A percentile compares a stretch with the other conserved stretches of the same genome.
These are phyloP conservation scores for Bruguiera hainesii DNA, from an alignment of 441 rosid genomes.

Conservation along the genomic window DNA sequence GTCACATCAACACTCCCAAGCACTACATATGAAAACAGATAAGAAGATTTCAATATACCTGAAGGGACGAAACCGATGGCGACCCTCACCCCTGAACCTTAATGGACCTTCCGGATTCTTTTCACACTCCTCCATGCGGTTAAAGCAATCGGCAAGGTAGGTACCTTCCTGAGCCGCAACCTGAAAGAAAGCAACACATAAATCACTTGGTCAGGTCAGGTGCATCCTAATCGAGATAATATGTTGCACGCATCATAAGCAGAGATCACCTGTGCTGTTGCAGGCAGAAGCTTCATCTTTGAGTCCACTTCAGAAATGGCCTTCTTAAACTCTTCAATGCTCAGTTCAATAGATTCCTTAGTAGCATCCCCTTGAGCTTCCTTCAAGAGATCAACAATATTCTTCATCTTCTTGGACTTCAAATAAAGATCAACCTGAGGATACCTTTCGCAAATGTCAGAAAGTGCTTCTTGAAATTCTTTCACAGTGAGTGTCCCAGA, in stretches of 20 bases:
- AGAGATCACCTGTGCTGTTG: slow-evolving; percentile 81
- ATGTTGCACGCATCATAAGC: neutral
- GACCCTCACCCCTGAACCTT: slow-evolving; percentile 90
- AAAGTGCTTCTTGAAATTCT: slow-evolving; percentile 77
- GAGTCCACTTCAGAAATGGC: slow-evolving; percentile 87
- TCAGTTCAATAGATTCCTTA: slow-evolving; percentile 60
- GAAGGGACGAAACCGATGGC: slow-evolving; percentile 91
- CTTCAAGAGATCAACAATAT: slow-evolving; percentile 68
- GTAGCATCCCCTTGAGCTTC: slow-evolving; percentile 56
- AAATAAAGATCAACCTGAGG: slow-evolving; percentile 90
- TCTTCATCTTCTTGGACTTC: slow-evolving; percentile 62
- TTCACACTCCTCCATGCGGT: slow-evolving; percentile 88
- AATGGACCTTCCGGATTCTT: slow-evolving; percentile 90
- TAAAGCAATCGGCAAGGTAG: slow-evolving; percentile 91
- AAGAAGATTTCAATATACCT: slow-evolving; percentile 35
- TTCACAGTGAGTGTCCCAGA: slow-evolving; percentile 81
- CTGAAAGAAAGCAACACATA: slow-evolving; percentile 29
- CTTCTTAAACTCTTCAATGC: slow-evolving; percentile 70
- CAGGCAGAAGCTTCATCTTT: slow-evolving; percentile 89
- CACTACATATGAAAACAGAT: neutral
- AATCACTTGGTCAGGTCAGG: neutral
- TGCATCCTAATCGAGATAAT: neutral
- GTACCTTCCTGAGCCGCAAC: slow-evolving; percentile 94
- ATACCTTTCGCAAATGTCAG: slow-evolving; percentile 81
- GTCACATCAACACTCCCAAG: no score